phyloP scores from a whole-genome alignment of 176 grass and related monocot species.

The Cymbopogon citratus region DNA sequence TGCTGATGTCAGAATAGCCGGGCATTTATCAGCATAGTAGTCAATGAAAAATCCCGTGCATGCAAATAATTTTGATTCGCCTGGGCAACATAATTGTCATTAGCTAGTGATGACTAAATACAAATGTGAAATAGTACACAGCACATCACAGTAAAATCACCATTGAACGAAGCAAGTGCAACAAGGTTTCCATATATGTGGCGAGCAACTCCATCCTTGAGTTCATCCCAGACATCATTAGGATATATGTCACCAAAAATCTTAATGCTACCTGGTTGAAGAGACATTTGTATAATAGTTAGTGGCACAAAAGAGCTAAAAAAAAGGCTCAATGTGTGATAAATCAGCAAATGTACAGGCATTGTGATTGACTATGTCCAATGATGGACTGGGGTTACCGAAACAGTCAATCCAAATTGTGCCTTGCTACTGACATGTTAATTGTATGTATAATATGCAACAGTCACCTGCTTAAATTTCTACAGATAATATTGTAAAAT shows the following conservation, averaged over 20 bases:
- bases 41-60: slow-evolving; percentile 4
- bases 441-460: too few species aligned
- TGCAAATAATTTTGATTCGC: not conserved
- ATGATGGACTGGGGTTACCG: not conserved
- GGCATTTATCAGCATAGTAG: not conserved
- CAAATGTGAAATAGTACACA: not conserved
- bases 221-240: not conserved
- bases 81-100: not conserved
- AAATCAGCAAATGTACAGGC: not conserved
- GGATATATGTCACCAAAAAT: not conserved
- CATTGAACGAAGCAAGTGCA: not conserved
- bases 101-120: not conserved
- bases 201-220: not conserved
- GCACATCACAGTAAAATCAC: not conserved
- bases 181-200: not conserved
- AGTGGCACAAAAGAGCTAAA: not conserved
- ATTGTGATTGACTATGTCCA: not conserved
- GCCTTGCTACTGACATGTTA: too few species aligned
- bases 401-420: not conserved
- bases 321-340: not conserved
- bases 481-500: too few species aligned
- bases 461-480: too few species aligned
- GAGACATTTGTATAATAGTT: not conserved
- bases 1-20: slow-evolving; percentile 4
- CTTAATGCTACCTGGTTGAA: not conserved